Base-by-base conservation (phyloP, 2,329 filamentous ascomycete genomes). In the Fusarium agapanthi region DNA sequence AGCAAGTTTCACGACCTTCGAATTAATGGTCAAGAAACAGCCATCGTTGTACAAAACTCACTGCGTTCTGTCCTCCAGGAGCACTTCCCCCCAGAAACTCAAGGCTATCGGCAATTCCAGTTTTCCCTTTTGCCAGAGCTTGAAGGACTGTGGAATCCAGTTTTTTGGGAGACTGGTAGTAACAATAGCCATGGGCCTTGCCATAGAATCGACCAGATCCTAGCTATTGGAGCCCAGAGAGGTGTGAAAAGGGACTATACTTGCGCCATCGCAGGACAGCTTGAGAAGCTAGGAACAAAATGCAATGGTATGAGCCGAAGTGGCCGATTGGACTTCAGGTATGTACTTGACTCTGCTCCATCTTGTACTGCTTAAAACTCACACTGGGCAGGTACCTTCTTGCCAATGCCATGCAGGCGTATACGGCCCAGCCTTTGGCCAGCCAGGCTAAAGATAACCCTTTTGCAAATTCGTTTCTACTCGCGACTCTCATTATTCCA, bases 311-410 rank as follows among this genome's bases (percentile, higher is more conserved):
- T 83, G 15, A 87, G 83, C 24, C 85, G 86, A 43, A 89, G 86
- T 65, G 88, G 87, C 22, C 85, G 86, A 41, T 77, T 91, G n/a
- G 88, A 91, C 75, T 81, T 91, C 35, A 85, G 88, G 88, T 90
- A 81, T 66, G 83, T 50, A 20, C 24, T 37, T 15, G n/a, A 16
- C 32, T 10, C 43, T 58, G 8, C 10, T 10, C 38, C n/a, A 28
- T 10, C 40, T 30, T 10, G 7, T 12, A 22, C n/a, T 35, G 11
- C 30, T 22, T 24, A 45, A 61, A 50, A 62, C 73, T 69, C 69
- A 72, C 50, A 16, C 22, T 47, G 3, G 8, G 20, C 44, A 90
- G 89, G 69, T 91, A 89, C 72, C 83, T 92, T 55, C 86, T 91
- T 60, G 86, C 86, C 72, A 90, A 86, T 70, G 88, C 87, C 9